Evolutionary conservation across 306 rosid genomes (phyloP).

Genomic region (Sechiopsis laciniata): DNA sequence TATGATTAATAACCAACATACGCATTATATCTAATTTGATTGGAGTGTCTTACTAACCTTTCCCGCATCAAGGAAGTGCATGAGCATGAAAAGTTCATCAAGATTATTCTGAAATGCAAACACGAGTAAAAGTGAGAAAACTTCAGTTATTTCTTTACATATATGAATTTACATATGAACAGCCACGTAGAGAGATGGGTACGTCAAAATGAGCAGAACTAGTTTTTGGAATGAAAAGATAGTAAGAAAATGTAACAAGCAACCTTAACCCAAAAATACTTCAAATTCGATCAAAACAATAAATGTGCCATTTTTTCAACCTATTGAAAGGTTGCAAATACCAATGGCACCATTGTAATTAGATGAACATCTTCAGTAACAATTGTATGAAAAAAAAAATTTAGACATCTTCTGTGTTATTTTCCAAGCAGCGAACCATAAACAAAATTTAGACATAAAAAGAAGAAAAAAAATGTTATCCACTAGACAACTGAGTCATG

Average conservation of each 20-base stretch:
- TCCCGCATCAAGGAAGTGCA: conserved; percentile 99
- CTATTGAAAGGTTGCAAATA: background rate
- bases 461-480: background rate
- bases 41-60: conserved; percentile 59
- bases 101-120: conserved; percentile 79
- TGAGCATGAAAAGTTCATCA: conserved; percentile 97
- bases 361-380: background rate
- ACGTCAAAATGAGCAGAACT: background rate
- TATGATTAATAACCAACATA: background rate
- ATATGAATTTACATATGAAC: background rate
- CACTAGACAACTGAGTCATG: background rate
- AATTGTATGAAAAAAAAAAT: background rate
- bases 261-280: background rate
- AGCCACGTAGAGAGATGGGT: background rate
- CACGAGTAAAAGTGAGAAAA: conserved; percentile 28
- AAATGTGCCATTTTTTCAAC: background rate
- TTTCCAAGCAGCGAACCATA: background rate
- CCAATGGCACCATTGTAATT: background rate
- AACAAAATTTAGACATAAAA: background rate
- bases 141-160: background rate
- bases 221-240: background rate
- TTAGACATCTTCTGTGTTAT: background rate
- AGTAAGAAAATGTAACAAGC: background rate
- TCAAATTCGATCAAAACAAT: background rate
- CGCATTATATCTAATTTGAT: conserved; percentile 16